Evolutionary conservation across 257 asterid genomes (phyloP).

Genomic region (Solanum bulbocastanum): DNA sequence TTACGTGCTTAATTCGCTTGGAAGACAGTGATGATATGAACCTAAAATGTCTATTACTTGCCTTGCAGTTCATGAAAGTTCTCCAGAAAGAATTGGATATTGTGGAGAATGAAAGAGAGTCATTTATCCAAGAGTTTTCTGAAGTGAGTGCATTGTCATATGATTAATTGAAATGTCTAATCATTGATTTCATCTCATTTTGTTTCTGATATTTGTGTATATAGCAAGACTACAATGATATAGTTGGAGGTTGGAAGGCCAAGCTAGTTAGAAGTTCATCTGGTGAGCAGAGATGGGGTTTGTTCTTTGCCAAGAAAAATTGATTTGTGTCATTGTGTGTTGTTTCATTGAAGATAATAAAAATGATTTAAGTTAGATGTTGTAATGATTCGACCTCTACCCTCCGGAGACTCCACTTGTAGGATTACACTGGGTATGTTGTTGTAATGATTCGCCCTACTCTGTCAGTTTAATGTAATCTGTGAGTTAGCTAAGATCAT

Average conservation of each 20-base stretch:
- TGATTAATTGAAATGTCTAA: neutral
- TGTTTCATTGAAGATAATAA: neutral
- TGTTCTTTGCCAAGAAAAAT: constrained; percentile 68
- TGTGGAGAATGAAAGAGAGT: constrained; percentile 67
- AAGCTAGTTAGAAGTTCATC: constrained; percentile 62
- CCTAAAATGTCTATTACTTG: neutral
- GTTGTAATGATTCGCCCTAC: neutral
- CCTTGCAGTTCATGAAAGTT: constrained; percentile 64
- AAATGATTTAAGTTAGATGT: neutral
- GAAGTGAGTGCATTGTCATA: constrained; percentile 34
- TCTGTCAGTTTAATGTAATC: neutral
- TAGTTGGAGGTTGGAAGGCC: constrained; percentile 85
- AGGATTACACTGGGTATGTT: accelerated
- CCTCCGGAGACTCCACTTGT: neutral
- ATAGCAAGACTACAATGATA: constrained; percentile 49
- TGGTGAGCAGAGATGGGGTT: constrained; percentile 98
- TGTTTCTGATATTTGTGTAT: neutral
- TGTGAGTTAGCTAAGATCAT: neutral
- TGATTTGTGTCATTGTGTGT: constrained; percentile 8
- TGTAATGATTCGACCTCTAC: neutral
- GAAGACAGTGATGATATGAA: neutral
- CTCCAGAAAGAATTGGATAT: constrained; percentile 60
- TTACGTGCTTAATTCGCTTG: neutral
- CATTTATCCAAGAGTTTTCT: constrained; percentile 68
- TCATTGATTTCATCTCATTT: neutral